Base-by-base conservation (phyloP, 768 basidiomycete species). In the Rossbeevera mucosa region DNA sequence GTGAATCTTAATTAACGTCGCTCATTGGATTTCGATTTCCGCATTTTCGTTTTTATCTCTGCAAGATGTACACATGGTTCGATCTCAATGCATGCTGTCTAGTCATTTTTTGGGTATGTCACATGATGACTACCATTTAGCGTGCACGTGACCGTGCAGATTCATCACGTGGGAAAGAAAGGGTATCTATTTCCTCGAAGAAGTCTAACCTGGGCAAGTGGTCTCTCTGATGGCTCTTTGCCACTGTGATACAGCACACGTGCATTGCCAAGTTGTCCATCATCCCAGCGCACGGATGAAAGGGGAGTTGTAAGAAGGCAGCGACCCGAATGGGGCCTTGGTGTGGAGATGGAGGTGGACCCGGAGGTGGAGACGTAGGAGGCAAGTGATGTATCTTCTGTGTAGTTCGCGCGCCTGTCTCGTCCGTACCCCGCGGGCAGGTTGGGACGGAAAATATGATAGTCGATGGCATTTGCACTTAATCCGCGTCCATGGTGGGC, bases 1-100 rank as follows among this genome's bases (percentile, higher is more conserved):
- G 61, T 69, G 53, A 71, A 71, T 53, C 67, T 69, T 55, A 43
- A 69, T 62, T 69, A 58, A 71, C 48, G 49, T 47, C 55, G 9
- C 48, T 67, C 63, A 36, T 57, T 61, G 52, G 47, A 57, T 54
- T 20, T 45, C 51, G 47, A 57, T 54, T 20, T 45, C 51, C 52
- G 6, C 30, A 47, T 48, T 29, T n/a, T 48, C 30, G 50, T 51
- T 56, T 36, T 36, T 33, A 59, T 64, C 48, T 52, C 54, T 51
- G 48, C 62, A 64, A 64, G 36, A 45, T 66, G 64, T 67, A 66
- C 60, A 59, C 45, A 55, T 56, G 44, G 43, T 48, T 43, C 28
- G 43, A 61, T 52, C 59, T 48, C 58, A 61, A 64, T 68, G 59
- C 56, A 61, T 58, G 30, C 33, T 36, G 52, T 48, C 49, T 59